Evolutionary conservation across 73 alveolate species (phyloP).

Genomic region (Halteria grandinella): DNA sequence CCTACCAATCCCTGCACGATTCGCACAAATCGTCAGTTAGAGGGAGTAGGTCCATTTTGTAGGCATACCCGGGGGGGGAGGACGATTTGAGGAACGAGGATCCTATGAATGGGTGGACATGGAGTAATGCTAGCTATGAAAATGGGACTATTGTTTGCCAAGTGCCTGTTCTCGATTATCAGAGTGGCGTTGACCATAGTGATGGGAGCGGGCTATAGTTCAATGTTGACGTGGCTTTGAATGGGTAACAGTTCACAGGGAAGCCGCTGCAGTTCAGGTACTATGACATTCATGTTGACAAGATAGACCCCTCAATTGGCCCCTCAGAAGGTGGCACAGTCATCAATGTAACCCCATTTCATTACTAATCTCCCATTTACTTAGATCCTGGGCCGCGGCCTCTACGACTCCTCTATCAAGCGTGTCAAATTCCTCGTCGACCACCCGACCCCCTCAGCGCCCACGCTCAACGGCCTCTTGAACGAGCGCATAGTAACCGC

Average conservation of each 20-base stretch:
- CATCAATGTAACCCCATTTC: constrained; percentile 44
- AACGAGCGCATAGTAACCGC: constrained; percentile 83
- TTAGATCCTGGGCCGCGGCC: constrained; percentile 89
- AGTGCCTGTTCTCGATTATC: constrained; percentile 90
- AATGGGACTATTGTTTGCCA: constrained; percentile 91
- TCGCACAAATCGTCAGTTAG: constrained; percentile 68
- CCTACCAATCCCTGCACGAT: constrained; percentile 58
- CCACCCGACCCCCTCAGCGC: no score
- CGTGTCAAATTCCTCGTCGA: constrained; percentile 87
- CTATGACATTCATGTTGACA: constrained; percentile 59
- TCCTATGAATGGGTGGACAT: no score
- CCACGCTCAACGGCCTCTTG: constrained; percentile 80
- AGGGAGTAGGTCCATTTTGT: constrained; percentile 66
- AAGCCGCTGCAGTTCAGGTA: constrained; percentile 82
- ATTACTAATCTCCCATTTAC: background rate
- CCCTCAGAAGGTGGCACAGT: constrained; percentile 95
- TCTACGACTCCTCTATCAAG: constrained; percentile 95
- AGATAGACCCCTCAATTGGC: constrained; percentile 86
- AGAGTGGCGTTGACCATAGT: constrained; percentile 67
- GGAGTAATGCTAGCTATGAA: constrained; percentile 90
- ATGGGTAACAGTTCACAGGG: constrained; percentile 98
- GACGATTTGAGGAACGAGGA: no score
- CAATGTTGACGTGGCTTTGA: constrained; percentile 96
- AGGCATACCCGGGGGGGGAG: no score
- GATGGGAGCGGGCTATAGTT: constrained; percentile 77